Evolutionary conservation across 257 asterid species (phyloP), one percentile per base, ranked within the genome.

Genomic region (Solanum boliviense): DNA sequence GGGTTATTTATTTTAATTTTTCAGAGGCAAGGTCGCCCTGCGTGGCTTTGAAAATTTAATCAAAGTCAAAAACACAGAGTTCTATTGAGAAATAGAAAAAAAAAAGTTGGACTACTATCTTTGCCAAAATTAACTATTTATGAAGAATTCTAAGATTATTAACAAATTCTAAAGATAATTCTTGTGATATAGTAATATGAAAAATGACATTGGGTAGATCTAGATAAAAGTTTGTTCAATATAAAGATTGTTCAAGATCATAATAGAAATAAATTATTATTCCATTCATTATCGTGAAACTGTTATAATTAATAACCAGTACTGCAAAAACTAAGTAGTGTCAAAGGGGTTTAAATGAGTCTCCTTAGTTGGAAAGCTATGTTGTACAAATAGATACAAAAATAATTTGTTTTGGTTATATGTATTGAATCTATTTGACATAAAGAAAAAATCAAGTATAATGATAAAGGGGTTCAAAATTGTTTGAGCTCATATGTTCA

Each of bases 281-380:
- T 1, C 0, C 4, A 1, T 16, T 3, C 6, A 13, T 1, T 3
- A 5, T 31, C 11, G 1, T 4, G n/a, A 8, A 18, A 16, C 11
- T 71, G 18, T 1, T 15, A 48, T 48, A 70, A 70, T 31, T 7
- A 70, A 29, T 7, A 13, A 5, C 0, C 1, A 2, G 5, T 12
- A 41, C 48, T 41, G 20, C 0, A 13, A 6, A 1, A 67, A 67
- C 8, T 25, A 67, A 67, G 9, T 25, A 27, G 20, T 67, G 34
- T 25, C 20, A 2, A 67, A 3, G 8, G 20, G 34, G 73, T 67
- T 67, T 13, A 12, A 13, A 13, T 11, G 73, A 25, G 18, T 25
- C 0, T 9, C 3, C 15, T n/a, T 62, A 4, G 6, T 62, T 10
- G 10, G 12, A 60, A 9, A 23, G 25, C 12, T n/a, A n/a, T 9